phyloP scores from a whole-genome alignment of 345 rosid genomes.

The Rhizophora mangle region DNA sequence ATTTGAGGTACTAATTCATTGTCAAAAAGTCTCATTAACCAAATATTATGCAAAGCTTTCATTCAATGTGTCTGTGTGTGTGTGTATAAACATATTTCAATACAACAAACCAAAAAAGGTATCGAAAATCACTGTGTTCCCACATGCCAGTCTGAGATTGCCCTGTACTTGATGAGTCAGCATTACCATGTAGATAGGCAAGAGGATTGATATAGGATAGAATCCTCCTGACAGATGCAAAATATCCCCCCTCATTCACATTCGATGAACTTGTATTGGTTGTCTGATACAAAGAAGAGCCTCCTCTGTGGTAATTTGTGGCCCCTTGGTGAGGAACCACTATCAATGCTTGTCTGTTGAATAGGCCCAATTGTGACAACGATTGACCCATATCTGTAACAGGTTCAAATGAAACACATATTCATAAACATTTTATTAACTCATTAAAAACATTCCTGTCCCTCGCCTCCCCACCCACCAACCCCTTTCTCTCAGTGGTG shows the following conservation, averaged over 20 bases:
- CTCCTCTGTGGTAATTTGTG: conserved; percentile 36
- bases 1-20: not conserved
- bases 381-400: conserved; percentile 69
- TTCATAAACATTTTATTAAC: not conserved
- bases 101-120: not conserved
- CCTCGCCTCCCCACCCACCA: too few species aligned
- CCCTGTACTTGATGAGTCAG: conserved; percentile 43
- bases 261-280: conserved; percentile 29
- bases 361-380: conserved; percentile 64
- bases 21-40: not conserved
- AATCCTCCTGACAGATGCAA: conserved; percentile 44
- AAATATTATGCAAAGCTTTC: not conserved
- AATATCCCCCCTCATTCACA: conserved; percentile 60
- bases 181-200: conserved; percentile 56
- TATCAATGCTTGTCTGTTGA: conserved; percentile 77
- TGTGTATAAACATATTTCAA: not conserved
- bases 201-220: conserved; percentile 74
- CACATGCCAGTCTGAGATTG: conserved; percentile 43
- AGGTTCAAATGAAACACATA: not conserved
- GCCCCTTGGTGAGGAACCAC: conserved; percentile 58
- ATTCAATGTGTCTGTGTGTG: too few species aligned
- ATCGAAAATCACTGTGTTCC: conserved; percentile 42
- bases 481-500: too few species aligned
- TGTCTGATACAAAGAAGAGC: conserved; percentile 26
- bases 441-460: too few species aligned